Conservation (phyloP, 257 asterid species). For the Leptodermis oblonga region DNA sequence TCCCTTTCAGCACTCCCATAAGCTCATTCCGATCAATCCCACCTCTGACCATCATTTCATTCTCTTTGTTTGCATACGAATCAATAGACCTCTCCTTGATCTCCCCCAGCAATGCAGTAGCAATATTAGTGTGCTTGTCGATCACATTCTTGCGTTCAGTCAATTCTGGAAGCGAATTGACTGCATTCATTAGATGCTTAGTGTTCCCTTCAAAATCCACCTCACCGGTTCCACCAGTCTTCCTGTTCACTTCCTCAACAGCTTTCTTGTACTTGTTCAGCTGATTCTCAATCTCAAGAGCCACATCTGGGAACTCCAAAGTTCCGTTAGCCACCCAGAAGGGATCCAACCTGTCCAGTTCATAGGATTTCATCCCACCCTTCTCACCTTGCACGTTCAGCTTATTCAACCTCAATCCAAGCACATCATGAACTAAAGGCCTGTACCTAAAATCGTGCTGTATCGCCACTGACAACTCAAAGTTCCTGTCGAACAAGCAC, state of each 20-base stretch:
- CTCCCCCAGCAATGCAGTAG: slow-evolving; percentile 66
- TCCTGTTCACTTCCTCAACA: slow-evolving; percentile 86
- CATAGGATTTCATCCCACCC: slow-evolving; percentile 77
- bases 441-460: slow-evolving; percentile 96
- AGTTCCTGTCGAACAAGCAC: slow-evolving; percentile 87
- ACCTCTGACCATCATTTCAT: slow-evolving; percentile 85
- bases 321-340: slow-evolving; percentile 87
- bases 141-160: slow-evolving; percentile 83
- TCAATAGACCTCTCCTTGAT: slow-evolving; percentile 75
- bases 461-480: slow-evolving; percentile 82
- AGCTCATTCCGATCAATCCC: slow-evolving; percentile 80
- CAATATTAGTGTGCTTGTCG: slow-evolving; percentile 87
- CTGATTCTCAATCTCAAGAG: slow-evolving; percentile 82
- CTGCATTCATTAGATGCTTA: slow-evolving; percentile 91
- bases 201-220: slow-evolving; percentile 94
- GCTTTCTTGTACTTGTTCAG: slow-evolving; percentile 78
- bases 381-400: slow-evolving; percentile 85
- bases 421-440: slow-evolving; percentile 93
- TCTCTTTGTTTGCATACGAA: slow-evolving; percentile 79
- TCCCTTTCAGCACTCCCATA: slow-evolving; percentile 73
- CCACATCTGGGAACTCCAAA: slow-evolving; percentile 85
- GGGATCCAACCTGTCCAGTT: slow-evolving; percentile 70
- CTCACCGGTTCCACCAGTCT: slow-evolving; percentile 79
- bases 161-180: slow-evolving; percentile 90
- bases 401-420: slow-evolving; percentile 89